Evolutionary conservation across 805 yeast species (phyloP).

Genomic region (Metschnikowia cerradonensis): DNA sequence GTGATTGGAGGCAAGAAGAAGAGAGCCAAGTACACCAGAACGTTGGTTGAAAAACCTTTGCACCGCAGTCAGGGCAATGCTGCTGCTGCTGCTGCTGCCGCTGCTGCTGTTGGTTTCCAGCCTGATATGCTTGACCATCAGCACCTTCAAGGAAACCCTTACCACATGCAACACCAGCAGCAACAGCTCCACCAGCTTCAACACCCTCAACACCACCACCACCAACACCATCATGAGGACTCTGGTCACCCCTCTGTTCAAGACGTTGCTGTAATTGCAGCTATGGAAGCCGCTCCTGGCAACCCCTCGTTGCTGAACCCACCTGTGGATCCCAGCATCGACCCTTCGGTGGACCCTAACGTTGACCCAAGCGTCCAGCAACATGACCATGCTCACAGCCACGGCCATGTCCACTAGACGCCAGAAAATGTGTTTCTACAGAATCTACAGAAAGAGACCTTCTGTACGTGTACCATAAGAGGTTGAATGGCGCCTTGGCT

Average conservation of each 20-base stretch:
- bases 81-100: conserved; percentile 26
- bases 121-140: conserved; percentile 23
- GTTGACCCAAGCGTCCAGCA: conserved; percentile 43
- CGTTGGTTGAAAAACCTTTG: conserved; percentile 44
- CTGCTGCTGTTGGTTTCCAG: conserved; percentile 21
- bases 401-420: conserved; percentile 19
- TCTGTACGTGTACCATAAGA: conserved; percentile 12
- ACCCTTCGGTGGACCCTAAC: conserved; percentile 41
- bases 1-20: conserved; percentile 31
- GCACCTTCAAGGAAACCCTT: conserved; percentile 19
- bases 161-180: conserved; percentile 20
- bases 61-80: conserved; percentile 22
- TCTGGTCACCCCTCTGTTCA: conserved; percentile 30
- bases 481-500: not conserved
- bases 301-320: conserved; percentile 24
- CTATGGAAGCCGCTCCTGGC: conserved; percentile 35
- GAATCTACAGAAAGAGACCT: not conserved
- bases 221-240: conserved; percentile 24
- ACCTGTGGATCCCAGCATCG: conserved; percentile 31
- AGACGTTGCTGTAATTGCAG: conserved; percentile 42
- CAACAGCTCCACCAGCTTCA: conserved; percentile 24
- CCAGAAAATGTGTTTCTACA: conserved; percentile 2
- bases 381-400: conserved; percentile 36
- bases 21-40: conserved; percentile 36
- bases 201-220: conserved; percentile 21